These are phyloP conservation scores for Talaromyces sp. DNA, from an alignment of 2,329 filamentous ascomycete genomes.

Conservation along the genomic window DNA sequence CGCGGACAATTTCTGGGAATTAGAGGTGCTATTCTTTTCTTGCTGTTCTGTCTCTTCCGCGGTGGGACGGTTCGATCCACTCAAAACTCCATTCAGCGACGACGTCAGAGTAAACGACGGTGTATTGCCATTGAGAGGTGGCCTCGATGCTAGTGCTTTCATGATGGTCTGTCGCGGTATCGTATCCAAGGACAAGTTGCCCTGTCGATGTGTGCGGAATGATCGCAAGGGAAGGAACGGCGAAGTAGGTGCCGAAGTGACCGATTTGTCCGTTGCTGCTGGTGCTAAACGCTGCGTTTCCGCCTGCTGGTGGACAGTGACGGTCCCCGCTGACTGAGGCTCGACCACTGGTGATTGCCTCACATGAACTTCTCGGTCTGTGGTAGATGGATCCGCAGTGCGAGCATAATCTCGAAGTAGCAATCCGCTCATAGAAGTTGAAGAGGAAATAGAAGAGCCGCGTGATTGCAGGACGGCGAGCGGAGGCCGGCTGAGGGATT, in stretches of 20 bases:
- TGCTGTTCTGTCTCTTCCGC: slow-evolving; percentile 22
- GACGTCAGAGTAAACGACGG: slow-evolving; percentile 59
- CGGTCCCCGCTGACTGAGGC: slow-evolving; percentile 22
- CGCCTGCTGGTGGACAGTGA: slow-evolving; percentile 16
- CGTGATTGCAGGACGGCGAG: slow-evolving; percentile 7
- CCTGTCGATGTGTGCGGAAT: slow-evolving; percentile 46
- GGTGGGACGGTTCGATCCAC: slow-evolving; percentile 18
- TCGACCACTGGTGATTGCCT: slow-evolving; percentile 20
- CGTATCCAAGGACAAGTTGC: slow-evolving; percentile 58
- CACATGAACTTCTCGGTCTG: slow-evolving; percentile 32
- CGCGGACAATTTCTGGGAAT: slow-evolving; percentile 59
- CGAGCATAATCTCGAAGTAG: slow-evolving; percentile 44
- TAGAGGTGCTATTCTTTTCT: slow-evolving; percentile 45
- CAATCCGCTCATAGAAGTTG: slow-evolving; percentile 30
- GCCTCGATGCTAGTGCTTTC: slow-evolving; percentile 69
- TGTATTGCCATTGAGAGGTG: slow-evolving; percentile 50
- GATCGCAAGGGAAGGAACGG: slow-evolving; percentile 35
- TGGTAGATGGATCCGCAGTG: slow-evolving; percentile 42
- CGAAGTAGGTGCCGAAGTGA: slow-evolving; percentile 25
- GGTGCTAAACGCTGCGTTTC: slow-evolving; percentile 22
- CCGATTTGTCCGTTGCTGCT: slow-evolving; percentile 22
- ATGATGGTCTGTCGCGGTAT: slow-evolving; percentile 76
- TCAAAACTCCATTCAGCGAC: slow-evolving; percentile 59
- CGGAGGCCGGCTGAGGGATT: slow-evolving; percentile 1
- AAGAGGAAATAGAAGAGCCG: slow-evolving; percentile 13